Base-by-base conservation (phyloP, 2,329 filamentous ascomycete genomes). In the Chrysosporium queenslandicum region DNA sequence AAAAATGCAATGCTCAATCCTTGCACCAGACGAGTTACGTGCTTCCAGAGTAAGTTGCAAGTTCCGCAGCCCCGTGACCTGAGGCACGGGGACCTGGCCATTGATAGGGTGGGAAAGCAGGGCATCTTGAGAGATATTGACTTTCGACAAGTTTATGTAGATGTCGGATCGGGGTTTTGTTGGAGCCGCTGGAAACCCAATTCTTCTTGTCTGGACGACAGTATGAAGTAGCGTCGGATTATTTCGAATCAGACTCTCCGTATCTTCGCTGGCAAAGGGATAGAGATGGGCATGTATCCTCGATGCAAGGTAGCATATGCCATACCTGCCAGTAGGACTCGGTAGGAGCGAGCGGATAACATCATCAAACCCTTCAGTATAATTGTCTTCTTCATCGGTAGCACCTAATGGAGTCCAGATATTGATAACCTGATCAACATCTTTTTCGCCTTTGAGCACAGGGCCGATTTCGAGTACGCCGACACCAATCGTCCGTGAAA, bases 101-200 rank as follows among this genome's bases (percentile, higher is more conserved):
- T 85, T 83, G 61, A 94, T 87, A 0, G 82, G 81, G 62, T 85
- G 82, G 7, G 80, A 78, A 20, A 85, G 68, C 37, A 79, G 72
- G 9, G 79, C 78, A 58, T 80, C 77, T 53, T 82, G 82, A 16
- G 85, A 83, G 21, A 98, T 74, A n/a, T 83, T 76, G 0, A 88
- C 86, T 57, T 88, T 83, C 53, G 82, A 81, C 45, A 98, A 69
- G 0, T 89, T 96, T 41, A 98, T 69, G 65, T 98, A 98, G 47
- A 98, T 97, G 66, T 98, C 94, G 9, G 89, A 96, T 61, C 94
- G 78, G 14, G 86, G 77, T 64, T 88, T 90, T 0, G 85, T 89
- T 0, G 92, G 91, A 1, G 90, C 90, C 11, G 90, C 90, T 2
- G 91, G 87, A 66, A 98, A 97, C 1, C 90, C 92, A 67, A 97